A percentile compares a stretch with the other conserved stretches of the same genome.
Evolutionary conservation across 1,139 yeast species (phyloP).

Genomic region (Geotrichum klebahnii): DNA sequence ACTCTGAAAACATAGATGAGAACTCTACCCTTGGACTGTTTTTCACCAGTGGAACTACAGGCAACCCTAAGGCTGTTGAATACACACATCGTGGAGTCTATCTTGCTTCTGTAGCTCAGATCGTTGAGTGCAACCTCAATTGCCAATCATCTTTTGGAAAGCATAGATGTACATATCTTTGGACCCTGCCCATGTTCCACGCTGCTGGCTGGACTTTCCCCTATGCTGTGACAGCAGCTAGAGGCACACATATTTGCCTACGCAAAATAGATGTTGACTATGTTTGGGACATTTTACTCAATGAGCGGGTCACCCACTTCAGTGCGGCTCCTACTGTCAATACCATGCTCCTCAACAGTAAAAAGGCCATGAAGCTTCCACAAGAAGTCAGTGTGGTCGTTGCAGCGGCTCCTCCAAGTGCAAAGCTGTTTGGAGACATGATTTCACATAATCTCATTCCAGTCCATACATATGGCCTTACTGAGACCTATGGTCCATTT

Average conservation of each 20-base stretch:
- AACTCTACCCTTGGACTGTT: constrained; percentile 35
- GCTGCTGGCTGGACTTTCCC: constrained; percentile 44
- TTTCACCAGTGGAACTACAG: constrained; percentile 76
- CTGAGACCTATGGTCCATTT: constrained; percentile 46
- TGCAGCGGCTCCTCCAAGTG: constrained; percentile 43
- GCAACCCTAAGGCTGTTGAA: constrained; percentile 72
- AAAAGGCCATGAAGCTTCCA: constrained; percentile 33
- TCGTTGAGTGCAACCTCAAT: constrained; percentile 38
- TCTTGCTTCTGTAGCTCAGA: constrained; percentile 37
- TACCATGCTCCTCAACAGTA: constrained; percentile 38
- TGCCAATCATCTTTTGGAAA: constrained; percentile 34
- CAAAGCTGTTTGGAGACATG: constrained; percentile 40
- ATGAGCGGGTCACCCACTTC: constrained; percentile 38
- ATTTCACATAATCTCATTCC: constrained; percentile 37
- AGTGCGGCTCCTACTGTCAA: constrained; percentile 44
- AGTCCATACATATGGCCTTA: constrained; percentile 71
- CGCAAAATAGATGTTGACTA: constrained; percentile 39
- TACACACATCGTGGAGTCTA: constrained; percentile 50
- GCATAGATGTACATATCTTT: constrained; percentile 37
- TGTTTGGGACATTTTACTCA: constrained; percentile 38
- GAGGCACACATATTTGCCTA: constrained; percentile 41
- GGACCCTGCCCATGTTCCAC: constrained; percentile 44
- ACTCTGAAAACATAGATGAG: constrained; percentile 35
- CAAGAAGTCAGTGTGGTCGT: constrained; percentile 38
- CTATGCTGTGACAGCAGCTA: constrained; percentile 41